A percentile compares a stretch with the other conserved stretches of the same genome.
These are phyloP conservation scores for Pyronema domesticum DNA, from an alignment of 495 filamentous ascomycete species.

Conservation along the genomic window DNA sequence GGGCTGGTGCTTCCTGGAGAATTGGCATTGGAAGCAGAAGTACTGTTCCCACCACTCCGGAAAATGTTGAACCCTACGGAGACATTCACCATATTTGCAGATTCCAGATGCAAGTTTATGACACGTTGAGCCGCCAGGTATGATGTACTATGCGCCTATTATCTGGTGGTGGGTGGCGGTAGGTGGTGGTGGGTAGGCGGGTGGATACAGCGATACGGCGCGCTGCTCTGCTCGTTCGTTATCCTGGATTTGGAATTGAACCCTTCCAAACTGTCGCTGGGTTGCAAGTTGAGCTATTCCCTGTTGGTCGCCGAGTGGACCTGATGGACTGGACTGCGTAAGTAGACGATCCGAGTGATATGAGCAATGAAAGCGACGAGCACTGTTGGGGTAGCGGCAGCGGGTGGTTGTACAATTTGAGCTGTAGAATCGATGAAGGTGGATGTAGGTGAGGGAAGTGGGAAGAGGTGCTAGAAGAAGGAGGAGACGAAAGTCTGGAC, in stretches of 20 bases:
- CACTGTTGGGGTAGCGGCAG: not conserved
- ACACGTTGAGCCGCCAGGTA: not conserved
- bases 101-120: not conserved
- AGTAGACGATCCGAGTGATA: not conserved
- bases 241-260: not conserved
- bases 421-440: not conserved
- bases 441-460: not conserved
- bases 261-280: not conserved
- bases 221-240: not conserved
- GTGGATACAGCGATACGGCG: not conserved
- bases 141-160: not conserved
- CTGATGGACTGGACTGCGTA: not conserved
- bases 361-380: not conserved
- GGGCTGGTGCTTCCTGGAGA: not conserved
- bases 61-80: conserved; percentile 2
- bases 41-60: conserved; percentile 1
- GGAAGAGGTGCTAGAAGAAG: not conserved
- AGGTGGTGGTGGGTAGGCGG: not conserved
- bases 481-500: not conserved
- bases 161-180: not conserved
- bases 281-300: not conserved
- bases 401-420: not conserved
- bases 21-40: not conserved
- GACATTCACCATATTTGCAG: not conserved
- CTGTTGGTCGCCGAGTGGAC: not conserved